Base-by-base conservation (phyloP, 192 early-diverging fungal genomes). In the Podila minutissima region DNA sequence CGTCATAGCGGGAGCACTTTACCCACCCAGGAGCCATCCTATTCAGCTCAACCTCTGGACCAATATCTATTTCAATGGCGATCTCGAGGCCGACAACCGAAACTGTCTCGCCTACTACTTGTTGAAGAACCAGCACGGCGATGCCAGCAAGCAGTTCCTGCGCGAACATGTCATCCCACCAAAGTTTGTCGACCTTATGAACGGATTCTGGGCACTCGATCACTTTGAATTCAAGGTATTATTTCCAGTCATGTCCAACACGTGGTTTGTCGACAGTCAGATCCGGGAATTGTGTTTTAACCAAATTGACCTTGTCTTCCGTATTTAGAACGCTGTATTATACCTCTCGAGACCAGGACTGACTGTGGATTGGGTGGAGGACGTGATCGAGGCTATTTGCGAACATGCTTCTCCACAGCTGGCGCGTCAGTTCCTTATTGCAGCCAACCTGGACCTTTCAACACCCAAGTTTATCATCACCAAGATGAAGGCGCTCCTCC, bases 191-290 rank as follows among this genome's bases (percentile, higher is more conserved):
- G 71, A 73, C 50, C 77, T 81, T 31, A 81, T 81, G 67, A 66
- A 81, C 37, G 77, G 77, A 7, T 81, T 81, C 51, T 81, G 77
- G 77, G 70, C 77, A 11, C 66, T 81, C 7, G 77, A 81, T 38
- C 70, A 81, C 46, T 81, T 81, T 69, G 77, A 81, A 19, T 81
- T 81, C 58, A 73, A 81, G 66, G 76, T 79, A 68, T 29, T 46
- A 46, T 46, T 17, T 46, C 15, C 2, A 46, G 3, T 17, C 13
- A 15, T 46, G 15, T 17, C 41, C 41, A 17, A 17, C 35, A 17
- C 1, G 41, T 15, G 4, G 11, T 46, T 46, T 46, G 41, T 17
- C 41, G 35, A 22, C 1, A 7, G 22, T 4, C 26, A 4, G n/a
- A 46, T 12, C 13, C 4, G 2, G 4, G 10, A 29, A 29, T 64